Base-by-base conservation (phyloP, 2,329 filamentous ascomycete genomes). In the Aspergillus sp. region DNA sequence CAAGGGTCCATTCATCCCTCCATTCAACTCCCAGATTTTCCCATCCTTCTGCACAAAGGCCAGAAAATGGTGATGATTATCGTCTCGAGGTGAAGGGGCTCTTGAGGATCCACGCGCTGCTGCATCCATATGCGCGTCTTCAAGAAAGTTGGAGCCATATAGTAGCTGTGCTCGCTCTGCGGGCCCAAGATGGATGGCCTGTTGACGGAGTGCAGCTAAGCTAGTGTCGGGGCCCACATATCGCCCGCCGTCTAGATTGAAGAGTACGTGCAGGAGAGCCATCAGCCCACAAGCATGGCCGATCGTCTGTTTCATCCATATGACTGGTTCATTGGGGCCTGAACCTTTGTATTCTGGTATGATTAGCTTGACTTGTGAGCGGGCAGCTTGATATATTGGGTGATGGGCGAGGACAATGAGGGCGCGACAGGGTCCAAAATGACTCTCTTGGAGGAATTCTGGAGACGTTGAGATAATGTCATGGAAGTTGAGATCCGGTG, bases 241-340 rank as follows among this genome's bases (percentile, higher is more conserved):
- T 9, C 13, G 30, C 17, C 39, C 62, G 19, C 76, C 77, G 2
- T 74, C 70, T 15, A 80, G 78, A 65, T 86, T 87, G 48, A 77
- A 73, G 20, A 85, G 63, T 58, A 77, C 76, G 65, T 86, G 84
- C 3, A 86, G 69, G 1, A 86, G 68, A 2, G 80, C 83, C 59
- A 86, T 85, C n/a, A 82, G 73, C 0, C 84, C 84, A 63, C 84
- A 86, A 0, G 83, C 81, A 64, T 86, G 75, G 15, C 80, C 77
- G 56, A 86, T 85, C 1, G 81, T 86, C 63, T 86, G 84, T 59
- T 77, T 79, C 68, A 83, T 84, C 83, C 83, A 86, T 20, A 85
- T 70, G 4, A 85, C 77, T 0, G 82, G 81, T 57, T 86, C 82
- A 2, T 73, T 62, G 0, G 73, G 68, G 20, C 83, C 83, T 19